These are phyloP conservation scores for Aspergillus sp. DNA, from an alignment of 2,329 filamentous ascomycete genomes.

Conservation along the genomic window DNA sequence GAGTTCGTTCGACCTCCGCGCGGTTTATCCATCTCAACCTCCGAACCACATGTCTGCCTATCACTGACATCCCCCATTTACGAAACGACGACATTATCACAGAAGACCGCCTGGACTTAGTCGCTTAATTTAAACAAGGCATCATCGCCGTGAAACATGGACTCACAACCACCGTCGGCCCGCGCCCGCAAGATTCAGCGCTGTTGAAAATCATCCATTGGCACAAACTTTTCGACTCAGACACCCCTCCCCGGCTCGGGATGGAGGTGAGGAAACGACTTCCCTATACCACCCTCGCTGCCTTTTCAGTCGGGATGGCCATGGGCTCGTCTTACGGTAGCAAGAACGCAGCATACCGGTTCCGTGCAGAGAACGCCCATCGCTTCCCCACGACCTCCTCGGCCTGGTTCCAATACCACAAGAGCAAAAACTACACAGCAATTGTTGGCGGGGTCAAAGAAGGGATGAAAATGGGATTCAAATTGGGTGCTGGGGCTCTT, in stretches of 20 bases:
- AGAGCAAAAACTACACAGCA: constrained; percentile 88
- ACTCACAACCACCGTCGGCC: constrained; percentile 3
- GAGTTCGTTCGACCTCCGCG: constrained; percentile 4
- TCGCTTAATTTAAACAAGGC: no score
- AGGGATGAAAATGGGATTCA: constrained; percentile 64
- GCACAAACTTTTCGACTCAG: constrained; percentile 32
- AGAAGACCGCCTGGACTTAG: neutral
- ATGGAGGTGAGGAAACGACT: constrained; percentile 59
- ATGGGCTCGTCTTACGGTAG: constrained; percentile 67
- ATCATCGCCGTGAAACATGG: constrained; percentile 8
- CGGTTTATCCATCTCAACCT: neutral
- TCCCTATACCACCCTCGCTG: constrained; percentile 53
- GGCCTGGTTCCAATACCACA: constrained; percentile 98
- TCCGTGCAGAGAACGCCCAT: constrained; percentile 93
- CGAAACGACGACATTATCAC: neutral
- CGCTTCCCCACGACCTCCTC: constrained; percentile 72
- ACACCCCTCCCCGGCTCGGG: constrained; percentile 43
- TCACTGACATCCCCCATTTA: no score
- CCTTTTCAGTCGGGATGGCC: constrained; percentile 59
- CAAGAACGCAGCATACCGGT: constrained; percentile 67
- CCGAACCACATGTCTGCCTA: neutral
- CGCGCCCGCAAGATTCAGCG: constrained; percentile 1
- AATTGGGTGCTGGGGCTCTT: constrained; percentile 63
- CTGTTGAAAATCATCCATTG: constrained; percentile 25
- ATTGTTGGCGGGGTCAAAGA: constrained; percentile 70